Evolutionary conservation across 805 yeast species (phyloP).

Genomic region (Candida peoriensis): DNA sequence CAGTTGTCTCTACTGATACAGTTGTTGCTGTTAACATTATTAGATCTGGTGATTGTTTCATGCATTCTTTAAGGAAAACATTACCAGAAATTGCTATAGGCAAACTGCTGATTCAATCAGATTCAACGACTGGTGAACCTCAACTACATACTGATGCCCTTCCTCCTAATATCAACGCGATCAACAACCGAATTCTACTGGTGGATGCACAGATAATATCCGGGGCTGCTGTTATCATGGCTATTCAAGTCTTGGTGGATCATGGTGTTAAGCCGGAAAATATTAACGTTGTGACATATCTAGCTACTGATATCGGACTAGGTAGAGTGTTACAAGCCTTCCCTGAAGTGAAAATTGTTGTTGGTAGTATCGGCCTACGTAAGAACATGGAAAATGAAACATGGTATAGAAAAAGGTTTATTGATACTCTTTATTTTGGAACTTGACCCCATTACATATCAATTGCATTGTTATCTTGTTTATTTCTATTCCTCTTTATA

Average conservation of each 20-base stretch:
- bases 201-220: conserved; percentile 86
- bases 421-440: conserved; percentile 78
- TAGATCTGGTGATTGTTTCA: conserved; percentile 90
- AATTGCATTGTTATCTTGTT: too few relatives aligned
- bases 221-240: conserved; percentile 95
- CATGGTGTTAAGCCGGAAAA: conserved; percentile 61
- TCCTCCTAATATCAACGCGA: conserved; percentile 37
- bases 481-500: too few relatives aligned
- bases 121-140: conserved; percentile 89
- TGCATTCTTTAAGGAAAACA: conserved; percentile 68
- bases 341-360: conserved; percentile 53
- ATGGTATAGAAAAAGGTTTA: conserved; percentile 62
- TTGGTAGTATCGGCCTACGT: conserved; percentile 57
- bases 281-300: conserved; percentile 63
- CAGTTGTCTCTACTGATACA: conserved; percentile 34
- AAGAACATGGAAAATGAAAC: conserved; percentile 44
- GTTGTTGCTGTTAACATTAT: conserved; percentile 74
- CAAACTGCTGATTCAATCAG: conserved; percentile 81
- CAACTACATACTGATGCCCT: conserved; percentile 77
- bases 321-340: conserved; percentile 72
- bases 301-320: conserved; percentile 76
- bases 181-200: conserved; percentile 46
- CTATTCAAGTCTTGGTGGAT: conserved; percentile 79
- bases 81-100: conserved; percentile 80
- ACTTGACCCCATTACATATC: conserved; percentile 27